Conservation (phyloP, 2,329 filamentous ascomycete genomes). For the Claviceps capensis region DNA sequence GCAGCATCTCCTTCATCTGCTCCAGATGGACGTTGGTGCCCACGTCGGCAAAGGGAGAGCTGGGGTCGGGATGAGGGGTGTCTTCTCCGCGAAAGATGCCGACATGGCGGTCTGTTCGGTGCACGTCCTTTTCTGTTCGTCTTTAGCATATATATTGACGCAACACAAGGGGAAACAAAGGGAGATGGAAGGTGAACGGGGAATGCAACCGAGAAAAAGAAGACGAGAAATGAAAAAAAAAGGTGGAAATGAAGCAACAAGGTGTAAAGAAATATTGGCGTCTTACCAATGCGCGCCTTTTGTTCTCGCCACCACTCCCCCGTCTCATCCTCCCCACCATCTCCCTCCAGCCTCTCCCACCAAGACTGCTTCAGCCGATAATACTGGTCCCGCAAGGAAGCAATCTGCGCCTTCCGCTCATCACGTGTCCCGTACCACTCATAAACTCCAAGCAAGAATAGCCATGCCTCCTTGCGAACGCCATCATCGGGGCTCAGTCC, state of each 20-base stretch:
- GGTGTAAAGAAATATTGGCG: neutral
- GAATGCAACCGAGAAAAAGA: neutral
- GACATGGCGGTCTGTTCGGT: constrained; percentile 87
- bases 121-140: constrained; percentile 84
- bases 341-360: constrained; percentile 89
- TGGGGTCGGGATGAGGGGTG: constrained; percentile 88
- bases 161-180: neutral
- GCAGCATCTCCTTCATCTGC: constrained; percentile 97
- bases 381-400: constrained; percentile 83
- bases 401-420: constrained; percentile 70
- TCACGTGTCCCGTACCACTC: constrained; percentile 85
- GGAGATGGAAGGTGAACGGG: neutral
- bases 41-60: constrained; percentile 81
- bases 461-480: constrained; percentile 90
- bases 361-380: constrained; percentile 85
- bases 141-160: constrained; percentile 8
- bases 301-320: constrained; percentile 97
- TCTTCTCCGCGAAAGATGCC: constrained; percentile 95
- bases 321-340: constrained; percentile 64
- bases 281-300: constrained; percentile 77
- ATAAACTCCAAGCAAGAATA: constrained; percentile 83
- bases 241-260: neutral
- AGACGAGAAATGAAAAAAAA: neutral
- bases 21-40: constrained; percentile 97
- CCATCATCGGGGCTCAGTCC: constrained; percentile 81